A percentile compares a stretch with the other conserved stretches of the same genome.
phyloP scores from a whole-genome alignment of 495 filamentous ascomycete species.

The Staphylotrichum longicolle region DNA sequence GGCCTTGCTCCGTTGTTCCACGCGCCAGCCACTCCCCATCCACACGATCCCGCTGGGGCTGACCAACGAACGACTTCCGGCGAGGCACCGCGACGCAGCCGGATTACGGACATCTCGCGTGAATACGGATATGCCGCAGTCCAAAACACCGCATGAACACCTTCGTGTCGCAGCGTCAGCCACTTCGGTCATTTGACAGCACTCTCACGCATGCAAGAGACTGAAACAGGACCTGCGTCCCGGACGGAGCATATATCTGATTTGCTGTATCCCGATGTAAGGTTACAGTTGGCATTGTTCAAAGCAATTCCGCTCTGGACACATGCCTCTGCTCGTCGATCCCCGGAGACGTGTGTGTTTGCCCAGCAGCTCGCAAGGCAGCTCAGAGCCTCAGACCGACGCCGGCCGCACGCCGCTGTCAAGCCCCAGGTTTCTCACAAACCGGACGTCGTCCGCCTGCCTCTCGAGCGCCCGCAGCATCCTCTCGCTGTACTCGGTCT shows the following conservation, averaged over 20 bases:
- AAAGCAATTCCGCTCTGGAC: neutral
- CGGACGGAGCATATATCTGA: neutral
- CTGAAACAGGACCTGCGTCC: neutral
- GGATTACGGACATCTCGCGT: no score
- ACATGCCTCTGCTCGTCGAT: conserved; percentile 3
- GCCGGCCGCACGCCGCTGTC: conserved; percentile 27
- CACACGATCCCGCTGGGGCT: conserved; percentile 4
- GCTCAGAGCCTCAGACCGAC: neutral
- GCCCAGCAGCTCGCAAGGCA: no score
- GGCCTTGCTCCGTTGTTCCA: conserved; percentile 10
- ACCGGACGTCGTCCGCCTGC: conserved; percentile 80
- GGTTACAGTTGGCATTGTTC: neutral
- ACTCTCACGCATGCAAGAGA: conserved; percentile 1
- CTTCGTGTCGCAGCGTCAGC: neutral
- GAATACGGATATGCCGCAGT: no score
- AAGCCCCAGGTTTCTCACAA: conserved; percentile 67
- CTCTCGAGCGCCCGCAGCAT: conserved; percentile 75
- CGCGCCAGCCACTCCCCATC: neutral
- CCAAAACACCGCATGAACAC: no score
- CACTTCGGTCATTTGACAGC: neutral
- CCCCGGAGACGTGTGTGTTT: neutral
- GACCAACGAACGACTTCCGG: neutral
- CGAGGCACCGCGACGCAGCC: no score
- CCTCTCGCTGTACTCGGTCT: conserved; percentile 56
- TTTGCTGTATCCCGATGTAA: neutral